Conservation (phyloP, 2,329 filamentous ascomycete species). For the Diaporthe batatas region DNA sequence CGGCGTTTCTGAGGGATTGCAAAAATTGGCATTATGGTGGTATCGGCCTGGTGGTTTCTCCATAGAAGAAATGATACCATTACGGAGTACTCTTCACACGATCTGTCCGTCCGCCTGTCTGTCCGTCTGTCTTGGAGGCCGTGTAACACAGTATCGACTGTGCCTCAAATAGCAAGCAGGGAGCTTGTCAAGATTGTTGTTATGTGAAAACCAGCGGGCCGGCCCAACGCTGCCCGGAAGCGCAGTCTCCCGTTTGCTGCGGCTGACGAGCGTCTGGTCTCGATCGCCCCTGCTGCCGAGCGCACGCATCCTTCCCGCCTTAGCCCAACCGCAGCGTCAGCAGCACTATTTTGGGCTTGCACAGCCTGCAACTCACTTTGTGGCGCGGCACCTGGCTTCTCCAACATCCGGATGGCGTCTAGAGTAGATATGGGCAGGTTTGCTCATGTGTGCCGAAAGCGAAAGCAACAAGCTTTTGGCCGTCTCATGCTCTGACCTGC, state of each 20-base stretch:
- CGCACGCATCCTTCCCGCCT: constrained; percentile 8
- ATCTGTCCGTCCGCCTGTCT: not conserved
- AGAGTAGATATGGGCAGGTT: not conserved
- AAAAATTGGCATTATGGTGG: constrained; percentile 21
- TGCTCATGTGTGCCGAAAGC: not conserved
- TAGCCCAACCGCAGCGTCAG: not conserved
- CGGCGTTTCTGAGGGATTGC: constrained; percentile 25
- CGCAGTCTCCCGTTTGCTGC: constrained; percentile 14
- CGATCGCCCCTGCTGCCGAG: constrained; percentile 3
- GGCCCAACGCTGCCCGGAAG: constrained; percentile 6
- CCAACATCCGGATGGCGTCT: constrained; percentile 4
- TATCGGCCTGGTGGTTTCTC: constrained; percentile 27
- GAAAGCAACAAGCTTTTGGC: not conserved
- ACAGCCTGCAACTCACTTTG: constrained; percentile 27
- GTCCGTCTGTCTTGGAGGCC: not conserved
- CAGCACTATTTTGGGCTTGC: constrained; percentile 27
- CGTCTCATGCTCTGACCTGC: not conserved
- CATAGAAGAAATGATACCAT: constrained; percentile 32
- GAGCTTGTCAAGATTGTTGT: not conserved
- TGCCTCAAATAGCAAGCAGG: too few species aligned
- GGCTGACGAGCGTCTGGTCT: constrained; percentile 1
- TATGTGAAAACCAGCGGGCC: not conserved
- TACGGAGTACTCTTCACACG: constrained; percentile 6
- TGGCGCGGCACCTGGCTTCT: constrained; percentile 32
- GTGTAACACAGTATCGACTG: not conserved